Evolutionary conservation across 148 eudicot genomes (phyloP).

Genomic region (Rhododendron kiyosumense): DNA sequence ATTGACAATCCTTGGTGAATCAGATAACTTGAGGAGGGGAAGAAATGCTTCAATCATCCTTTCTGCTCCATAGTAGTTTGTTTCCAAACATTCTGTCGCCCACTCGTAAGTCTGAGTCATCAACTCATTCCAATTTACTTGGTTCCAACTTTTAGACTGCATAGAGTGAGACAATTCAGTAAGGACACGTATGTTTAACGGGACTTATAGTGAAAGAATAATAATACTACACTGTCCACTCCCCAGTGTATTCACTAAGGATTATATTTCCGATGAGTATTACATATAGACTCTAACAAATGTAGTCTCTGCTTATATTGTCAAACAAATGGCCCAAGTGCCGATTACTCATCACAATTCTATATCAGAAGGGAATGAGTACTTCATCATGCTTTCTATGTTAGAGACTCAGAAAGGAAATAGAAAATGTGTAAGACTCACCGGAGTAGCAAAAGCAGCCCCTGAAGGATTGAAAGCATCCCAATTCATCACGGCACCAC

Average conservation of each 20-base stretch:
- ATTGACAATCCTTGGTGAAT: constrained; percentile 48
- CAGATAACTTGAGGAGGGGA: constrained; percentile 47
- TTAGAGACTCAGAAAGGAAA: background rate
- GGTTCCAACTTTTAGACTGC: background rate
- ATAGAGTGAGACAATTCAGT: background rate
- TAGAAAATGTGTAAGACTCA: background rate
- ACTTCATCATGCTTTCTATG: background rate
- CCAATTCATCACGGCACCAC: background rate
- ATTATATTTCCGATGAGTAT: background rate
- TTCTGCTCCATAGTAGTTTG: constrained; percentile 47
- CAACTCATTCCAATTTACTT: constrained; percentile 5
- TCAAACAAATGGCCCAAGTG: background rate
- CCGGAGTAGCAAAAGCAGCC: background rate
- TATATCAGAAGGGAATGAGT: background rate
- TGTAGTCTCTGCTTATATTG: background rate
- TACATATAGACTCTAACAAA: background rate
- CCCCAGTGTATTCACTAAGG: background rate
- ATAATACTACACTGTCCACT: background rate
- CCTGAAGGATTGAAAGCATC: background rate
- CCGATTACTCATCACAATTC: background rate
- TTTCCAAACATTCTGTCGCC: constrained; percentile 34
- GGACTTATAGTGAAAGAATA: background rate
- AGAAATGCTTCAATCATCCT: constrained; percentile 36
- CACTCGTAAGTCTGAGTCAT: constrained; percentile 23
- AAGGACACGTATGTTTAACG: background rate